These are phyloP conservation scores for Eucalyptus fibrosa DNA, from an alignment of 345 rosid genomes.

Conservation along the genomic window DNA sequence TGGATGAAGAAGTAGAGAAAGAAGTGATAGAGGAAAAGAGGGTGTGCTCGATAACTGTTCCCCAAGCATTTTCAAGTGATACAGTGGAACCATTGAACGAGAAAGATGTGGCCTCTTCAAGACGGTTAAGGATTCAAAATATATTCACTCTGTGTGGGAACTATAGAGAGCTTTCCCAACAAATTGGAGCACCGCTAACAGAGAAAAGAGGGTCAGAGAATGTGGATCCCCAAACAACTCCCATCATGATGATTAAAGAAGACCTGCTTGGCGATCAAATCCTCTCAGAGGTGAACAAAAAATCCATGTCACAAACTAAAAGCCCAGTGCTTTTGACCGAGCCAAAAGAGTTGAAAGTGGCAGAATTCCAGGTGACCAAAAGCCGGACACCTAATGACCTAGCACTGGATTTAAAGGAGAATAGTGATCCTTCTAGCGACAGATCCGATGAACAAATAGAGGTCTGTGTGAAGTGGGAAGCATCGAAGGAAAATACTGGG, in stretches of 20 bases:
- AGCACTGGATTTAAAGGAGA: constrained; percentile 37
- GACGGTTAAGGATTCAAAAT: constrained; percentile 62
- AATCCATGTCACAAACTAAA: not conserved
- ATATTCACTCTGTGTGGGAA: constrained; percentile 94
- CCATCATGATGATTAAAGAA: not conserved
- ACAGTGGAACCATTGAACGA: not conserved
- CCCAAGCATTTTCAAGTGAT: not conserved
- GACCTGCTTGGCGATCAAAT: not conserved
- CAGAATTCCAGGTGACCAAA: not conserved
- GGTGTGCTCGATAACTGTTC: constrained; percentile 20
- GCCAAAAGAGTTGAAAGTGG: not conserved
- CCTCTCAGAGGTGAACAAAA: not conserved
- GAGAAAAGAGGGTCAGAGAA: constrained; percentile 1
- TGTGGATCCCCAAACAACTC: not conserved
- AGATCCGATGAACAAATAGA: constrained; percentile 22
- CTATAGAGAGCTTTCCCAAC: constrained; percentile 76
- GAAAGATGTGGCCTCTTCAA: constrained; percentile 42
- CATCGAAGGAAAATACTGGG: constrained; percentile 30
- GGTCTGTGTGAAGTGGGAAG: constrained; percentile 55
- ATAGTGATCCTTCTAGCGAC: constrained; percentile 16
- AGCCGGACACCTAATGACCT: not conserved
- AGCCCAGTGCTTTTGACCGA: not conserved
- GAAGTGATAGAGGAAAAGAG: constrained; percentile 68
- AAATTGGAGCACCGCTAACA: constrained; percentile 21
- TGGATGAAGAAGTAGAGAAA: constrained; percentile 72